Percentiles rank a stretch among this genome's conserved stretches.
These are phyloP conservation scores for Brassica hybrid DNA, from an alignment of 441 rosid species.

Conservation along the genomic window DNA sequence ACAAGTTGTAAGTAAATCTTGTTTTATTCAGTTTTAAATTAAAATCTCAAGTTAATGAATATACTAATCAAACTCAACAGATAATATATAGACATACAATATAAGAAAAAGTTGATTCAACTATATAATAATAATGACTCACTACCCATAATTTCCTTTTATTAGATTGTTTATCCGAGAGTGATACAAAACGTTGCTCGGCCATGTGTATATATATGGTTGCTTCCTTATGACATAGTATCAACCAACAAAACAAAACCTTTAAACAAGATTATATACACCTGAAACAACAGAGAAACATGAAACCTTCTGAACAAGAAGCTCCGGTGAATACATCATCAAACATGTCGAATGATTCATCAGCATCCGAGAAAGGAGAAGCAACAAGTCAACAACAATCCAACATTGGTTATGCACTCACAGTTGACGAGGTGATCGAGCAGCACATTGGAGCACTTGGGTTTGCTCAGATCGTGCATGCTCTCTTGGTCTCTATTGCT, in stretches of 20 bases:
- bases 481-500: constrained; percentile 64
- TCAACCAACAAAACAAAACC: constrained; percentile 4
- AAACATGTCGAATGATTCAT: constrained; percentile 34
- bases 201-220: not conserved
- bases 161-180: too few species aligned
- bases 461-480: constrained; percentile 62
- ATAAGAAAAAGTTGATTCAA: not conserved
- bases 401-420: constrained; percentile 48
- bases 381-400: constrained; percentile 22
- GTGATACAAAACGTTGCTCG: too few species aligned
- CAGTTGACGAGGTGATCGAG: constrained; percentile 64
- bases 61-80: constrained; percentile 13
- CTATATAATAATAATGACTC: constrained; percentile 34
- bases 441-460: constrained; percentile 68
- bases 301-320: constrained; percentile 34
- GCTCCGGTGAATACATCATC: constrained; percentile 28
- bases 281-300: constrained; percentile 35
- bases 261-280: constrained; percentile 16
- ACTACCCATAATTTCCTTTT: constrained; percentile 6
- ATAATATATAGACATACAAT: not conserved
- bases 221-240: constrained; percentile 23
- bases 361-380: constrained; percentile 40
- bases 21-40: not conserved
- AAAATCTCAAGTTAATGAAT: not conserved
- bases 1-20: not conserved